Evolutionary conservation across 2,329 filamentous ascomycete genomes (phyloP).

Genomic region (Pseudogymnoascus sp.): DNA sequence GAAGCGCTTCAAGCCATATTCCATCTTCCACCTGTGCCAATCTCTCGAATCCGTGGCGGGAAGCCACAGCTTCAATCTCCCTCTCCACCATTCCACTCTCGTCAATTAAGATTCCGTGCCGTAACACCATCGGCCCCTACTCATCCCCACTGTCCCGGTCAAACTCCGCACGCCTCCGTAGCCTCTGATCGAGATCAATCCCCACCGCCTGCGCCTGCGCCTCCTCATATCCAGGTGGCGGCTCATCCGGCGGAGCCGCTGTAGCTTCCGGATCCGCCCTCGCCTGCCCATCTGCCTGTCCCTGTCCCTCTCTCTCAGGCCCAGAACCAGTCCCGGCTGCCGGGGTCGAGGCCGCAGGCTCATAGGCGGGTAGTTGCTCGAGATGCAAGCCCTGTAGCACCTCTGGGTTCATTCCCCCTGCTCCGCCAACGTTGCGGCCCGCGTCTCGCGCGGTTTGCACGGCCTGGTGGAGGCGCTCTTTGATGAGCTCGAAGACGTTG

Average conservation of each 20-base stretch:
- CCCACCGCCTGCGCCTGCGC: constrained; percentile 64
- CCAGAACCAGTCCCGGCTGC: constrained; percentile 17
- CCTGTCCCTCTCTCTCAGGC: constrained; percentile 28
- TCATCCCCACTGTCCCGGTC: constrained; percentile 9
- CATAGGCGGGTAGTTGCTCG: constrained; percentile 84
- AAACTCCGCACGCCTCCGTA: constrained; percentile 63
- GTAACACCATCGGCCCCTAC: not conserved
- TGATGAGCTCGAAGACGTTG: constrained; percentile 71
- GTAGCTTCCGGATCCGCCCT: constrained; percentile 13
- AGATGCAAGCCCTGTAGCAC: constrained; percentile 61
- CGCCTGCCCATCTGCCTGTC: constrained; percentile 12
- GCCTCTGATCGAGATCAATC: constrained; percentile 55
- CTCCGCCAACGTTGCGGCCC: constrained; percentile 40
- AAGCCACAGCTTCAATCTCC: not conserved
- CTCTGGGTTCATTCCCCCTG: constrained; percentile 38
- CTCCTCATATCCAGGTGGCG: constrained; percentile 87
- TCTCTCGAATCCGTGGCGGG: not conserved
- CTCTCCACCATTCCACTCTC: not conserved
- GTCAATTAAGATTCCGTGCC: not conserved
- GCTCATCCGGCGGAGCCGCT: constrained; percentile 53
- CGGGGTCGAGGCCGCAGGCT: constrained; percentile 39
- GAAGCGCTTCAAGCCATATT: not conserved
- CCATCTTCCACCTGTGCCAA: not conserved
- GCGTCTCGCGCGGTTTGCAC: constrained; percentile 65
- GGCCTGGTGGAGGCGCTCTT: constrained; percentile 73